These are phyloP conservation scores for Cronartium quercuum DNA, from an alignment of 1,284 basidiomycete species.

Conservation along the genomic window DNA sequence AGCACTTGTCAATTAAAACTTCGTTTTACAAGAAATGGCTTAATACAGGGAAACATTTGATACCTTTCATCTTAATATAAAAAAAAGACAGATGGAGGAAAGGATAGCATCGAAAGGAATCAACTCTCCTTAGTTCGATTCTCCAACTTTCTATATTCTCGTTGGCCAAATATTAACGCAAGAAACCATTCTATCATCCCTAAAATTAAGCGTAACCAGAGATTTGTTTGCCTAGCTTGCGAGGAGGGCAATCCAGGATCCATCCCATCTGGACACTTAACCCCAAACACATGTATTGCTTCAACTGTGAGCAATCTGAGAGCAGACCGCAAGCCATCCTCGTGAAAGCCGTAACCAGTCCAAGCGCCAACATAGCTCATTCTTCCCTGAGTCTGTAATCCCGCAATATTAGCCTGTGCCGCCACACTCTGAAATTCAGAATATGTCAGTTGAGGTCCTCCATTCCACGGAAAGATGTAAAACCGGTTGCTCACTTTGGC, in stretches of 20 bases:
- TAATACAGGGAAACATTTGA: too few species aligned
- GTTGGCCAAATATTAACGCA: background rate
- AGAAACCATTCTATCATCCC: background rate
- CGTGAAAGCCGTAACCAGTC: constrained; percentile 58
- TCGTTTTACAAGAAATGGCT: too few species aligned
- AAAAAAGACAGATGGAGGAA: too few species aligned
- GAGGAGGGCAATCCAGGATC: background rate
- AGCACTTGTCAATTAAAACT: too few species aligned
- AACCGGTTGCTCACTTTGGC: constrained; percentile 50
- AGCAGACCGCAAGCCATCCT: constrained; percentile 15
- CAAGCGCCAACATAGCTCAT: constrained; percentile 73
- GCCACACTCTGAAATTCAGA: constrained; percentile 49
- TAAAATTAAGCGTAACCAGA: background rate
- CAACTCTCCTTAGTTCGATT: background rate
- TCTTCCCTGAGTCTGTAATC: constrained; percentile 62
- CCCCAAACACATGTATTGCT: background rate
- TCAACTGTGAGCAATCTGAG: constrained; percentile 10
- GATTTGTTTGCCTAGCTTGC: background rate
- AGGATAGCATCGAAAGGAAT: too few species aligned
- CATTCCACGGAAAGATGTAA: constrained; percentile 39
- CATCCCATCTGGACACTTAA: constrained; percentile 10
- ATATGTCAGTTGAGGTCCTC: constrained; percentile 23
- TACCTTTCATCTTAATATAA: too few species aligned
- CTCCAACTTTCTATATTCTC: background rate
- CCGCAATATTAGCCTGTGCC: constrained; percentile 57